Percentiles rank a stretch among this genome's conserved stretches.
Evolutionary conservation across 805 yeast genomes (phyloP).

Genomic region (Lipomyces spencermartinsiae): DNA sequence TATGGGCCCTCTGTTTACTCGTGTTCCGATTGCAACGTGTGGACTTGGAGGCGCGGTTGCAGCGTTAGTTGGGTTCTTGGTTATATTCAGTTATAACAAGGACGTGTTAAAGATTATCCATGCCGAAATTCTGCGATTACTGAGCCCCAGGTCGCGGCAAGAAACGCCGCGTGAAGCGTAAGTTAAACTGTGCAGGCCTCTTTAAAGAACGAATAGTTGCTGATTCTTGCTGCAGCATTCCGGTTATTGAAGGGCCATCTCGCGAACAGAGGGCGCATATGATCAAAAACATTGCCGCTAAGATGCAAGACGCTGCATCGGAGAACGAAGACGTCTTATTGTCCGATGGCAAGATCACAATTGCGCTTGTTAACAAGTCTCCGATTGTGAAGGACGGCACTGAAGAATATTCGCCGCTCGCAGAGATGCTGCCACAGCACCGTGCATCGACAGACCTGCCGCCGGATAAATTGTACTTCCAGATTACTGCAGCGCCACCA

Average conservation of each 20-base stretch:
- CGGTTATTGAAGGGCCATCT: not conserved
- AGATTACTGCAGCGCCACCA: not conserved
- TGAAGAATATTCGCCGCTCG: not conserved
- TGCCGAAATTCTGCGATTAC: not conserved
- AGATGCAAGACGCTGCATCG: not conserved
- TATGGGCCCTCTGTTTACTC: not conserved
- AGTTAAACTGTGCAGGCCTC: not conserved
- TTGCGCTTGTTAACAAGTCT: conserved; percentile 4
- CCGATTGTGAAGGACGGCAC: conserved; percentile 1
- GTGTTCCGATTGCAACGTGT: not conserved
- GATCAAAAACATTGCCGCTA: not conserved
- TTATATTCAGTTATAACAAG: conserved; percentile 5
- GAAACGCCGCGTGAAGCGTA: not conserved
- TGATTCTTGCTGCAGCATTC: not conserved
- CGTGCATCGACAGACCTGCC: not conserved
- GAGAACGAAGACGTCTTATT: not conserved
- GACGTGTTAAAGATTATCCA: conserved; percentile 4
- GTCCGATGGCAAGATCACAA: not conserved
- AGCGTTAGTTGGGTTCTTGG: conserved; percentile 16
- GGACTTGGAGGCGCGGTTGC: conserved; percentile 1
- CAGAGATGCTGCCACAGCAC: not conserved
- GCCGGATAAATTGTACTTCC: not conserved
- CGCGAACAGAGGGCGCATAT: conserved; percentile 1
- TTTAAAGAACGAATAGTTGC: not conserved
- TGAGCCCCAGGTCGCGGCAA: not conserved